Conservation (phyloP, 2,329 filamentous ascomycete species). For the Cladosporium sp. region DNA sequence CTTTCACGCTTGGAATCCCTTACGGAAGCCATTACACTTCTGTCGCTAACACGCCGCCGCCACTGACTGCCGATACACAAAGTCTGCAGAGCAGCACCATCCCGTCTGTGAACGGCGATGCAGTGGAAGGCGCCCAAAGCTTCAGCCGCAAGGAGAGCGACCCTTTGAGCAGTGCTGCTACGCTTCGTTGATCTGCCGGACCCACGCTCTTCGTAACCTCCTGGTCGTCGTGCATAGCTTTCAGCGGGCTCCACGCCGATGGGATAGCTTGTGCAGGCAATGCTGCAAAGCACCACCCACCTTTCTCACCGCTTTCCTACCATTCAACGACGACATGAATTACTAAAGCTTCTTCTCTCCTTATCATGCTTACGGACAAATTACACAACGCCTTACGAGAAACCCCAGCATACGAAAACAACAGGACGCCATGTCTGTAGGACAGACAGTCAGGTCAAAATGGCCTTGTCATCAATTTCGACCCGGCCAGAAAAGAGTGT, state of each 20-base stretch:
- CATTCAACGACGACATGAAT: conserved; percentile 15
- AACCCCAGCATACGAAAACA: neutral
- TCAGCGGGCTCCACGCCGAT: too few relatives aligned
- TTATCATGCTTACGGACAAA: neutral
- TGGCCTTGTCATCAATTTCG: neutral
- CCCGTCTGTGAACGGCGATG: conserved; percentile 38
- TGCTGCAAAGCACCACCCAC: neutral
- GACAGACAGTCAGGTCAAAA: neutral
- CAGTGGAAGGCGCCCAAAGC: conserved; percentile 36
- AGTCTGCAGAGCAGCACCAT: conserved; percentile 34
- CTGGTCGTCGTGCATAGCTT: neutral
- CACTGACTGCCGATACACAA: conserved; percentile 33
- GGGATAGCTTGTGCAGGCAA: neutral
- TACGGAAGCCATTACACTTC: conserved; percentile 34
- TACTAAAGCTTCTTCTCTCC: neutral
- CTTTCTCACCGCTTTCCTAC: neutral
- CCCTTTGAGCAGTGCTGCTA: neutral
- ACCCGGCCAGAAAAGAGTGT: neutral
- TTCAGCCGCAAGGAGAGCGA: conserved; percentile 8
- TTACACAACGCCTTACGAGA: neutral
- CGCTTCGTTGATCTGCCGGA: neutral
- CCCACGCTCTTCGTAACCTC: too few relatives aligned
- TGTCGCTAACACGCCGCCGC: conserved; percentile 33
- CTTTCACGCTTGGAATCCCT: conserved; percentile 11
- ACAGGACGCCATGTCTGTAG: neutral